Evolutionary conservation across 208 protist genomes (phyloP), one percentile per base, ranked within the genome.

Genomic region (Acanthamoeba sp.): DNA sequence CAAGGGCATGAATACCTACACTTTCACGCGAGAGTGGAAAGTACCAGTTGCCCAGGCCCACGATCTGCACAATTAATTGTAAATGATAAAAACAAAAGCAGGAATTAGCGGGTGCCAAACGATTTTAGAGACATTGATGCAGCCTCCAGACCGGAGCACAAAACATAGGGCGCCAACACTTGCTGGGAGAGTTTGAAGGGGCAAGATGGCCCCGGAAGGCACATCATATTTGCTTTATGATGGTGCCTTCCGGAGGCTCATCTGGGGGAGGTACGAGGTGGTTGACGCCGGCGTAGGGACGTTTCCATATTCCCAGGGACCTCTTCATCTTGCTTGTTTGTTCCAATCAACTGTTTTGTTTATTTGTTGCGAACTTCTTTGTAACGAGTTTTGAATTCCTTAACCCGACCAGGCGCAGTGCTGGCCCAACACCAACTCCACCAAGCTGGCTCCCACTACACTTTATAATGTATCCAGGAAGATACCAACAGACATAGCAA

Each of bases 291-390:
- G 71, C 71, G 36, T 50, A 80, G 22, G 71, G 71, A 34, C 71
- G 71, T 36, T 80, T 80, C 71, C 71, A 80, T 48, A 80, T 1
- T 12, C 71, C 36, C 38, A 80, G 36, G 10, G 71, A 50, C 36
- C 71, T 80, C 71, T 80, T 80, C 71, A 80, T 80, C 71, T n/a
- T n/a, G n/a, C n/a, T n/a, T n/a, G n/a, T 80, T 80, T 7, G 24
- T 29, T 29, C 57, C 12, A 64, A 27, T 36, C 62, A 36, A 14
- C 55, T 16, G 55, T 9, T n/a, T 14, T 62, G 22, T 12, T 9
- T 9, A 5, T 29, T 62, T 6, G 10, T 62, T 62, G n/a, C n/a
- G n/a, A n/a, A n/a, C n/a, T 62, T 6, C 10, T 62, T 62, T 52
- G 1, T 52, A 0, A 0, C 48, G 1, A 27, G 0, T 62, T 62